These are phyloP conservation scores for Phytophthora tubulina DNA, from an alignment of 352 stramenopile genomes.

Conservation along the genomic window DNA sequence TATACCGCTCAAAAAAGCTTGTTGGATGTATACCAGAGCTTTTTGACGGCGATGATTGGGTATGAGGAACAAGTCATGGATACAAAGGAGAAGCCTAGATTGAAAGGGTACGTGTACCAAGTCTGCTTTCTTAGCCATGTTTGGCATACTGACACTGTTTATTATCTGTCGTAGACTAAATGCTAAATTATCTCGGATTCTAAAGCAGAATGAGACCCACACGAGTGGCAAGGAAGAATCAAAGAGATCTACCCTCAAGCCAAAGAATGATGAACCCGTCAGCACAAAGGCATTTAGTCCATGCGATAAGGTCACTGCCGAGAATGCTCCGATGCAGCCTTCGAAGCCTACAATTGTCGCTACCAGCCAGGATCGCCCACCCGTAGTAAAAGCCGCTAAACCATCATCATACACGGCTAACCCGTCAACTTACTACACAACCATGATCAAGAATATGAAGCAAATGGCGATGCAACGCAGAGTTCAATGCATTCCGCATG, in stretches of 20 bases:
- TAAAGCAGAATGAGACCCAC: not conserved
- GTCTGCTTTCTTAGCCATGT: not conserved
- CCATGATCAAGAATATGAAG: constrained; percentile 4
- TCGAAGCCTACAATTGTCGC: not conserved
- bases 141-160: not conserved
- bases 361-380: not conserved
- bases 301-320: too few species aligned
- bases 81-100: not conserved
- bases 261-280: too few species aligned
- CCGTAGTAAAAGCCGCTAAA: not conserved
- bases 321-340: too few species aligned
- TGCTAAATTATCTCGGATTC: not conserved
- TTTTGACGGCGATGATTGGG: not conserved
- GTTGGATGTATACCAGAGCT: not conserved
- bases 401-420: not conserved
- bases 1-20: constrained; percentile 1
- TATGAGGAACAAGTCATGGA: too few species aligned
- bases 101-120: not conserved
- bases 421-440: not conserved
- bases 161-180: not conserved
- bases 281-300: not conserved
- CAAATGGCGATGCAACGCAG: not conserved
- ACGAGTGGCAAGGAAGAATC: not conserved
- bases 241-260: too few species aligned
- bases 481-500: not conserved